Evolutionary conservation across 495 filamentous ascomycete species (phyloP), one percentile per base, ranked within the genome.

Genomic region (Umbilicaria muhlenbergii): DNA sequence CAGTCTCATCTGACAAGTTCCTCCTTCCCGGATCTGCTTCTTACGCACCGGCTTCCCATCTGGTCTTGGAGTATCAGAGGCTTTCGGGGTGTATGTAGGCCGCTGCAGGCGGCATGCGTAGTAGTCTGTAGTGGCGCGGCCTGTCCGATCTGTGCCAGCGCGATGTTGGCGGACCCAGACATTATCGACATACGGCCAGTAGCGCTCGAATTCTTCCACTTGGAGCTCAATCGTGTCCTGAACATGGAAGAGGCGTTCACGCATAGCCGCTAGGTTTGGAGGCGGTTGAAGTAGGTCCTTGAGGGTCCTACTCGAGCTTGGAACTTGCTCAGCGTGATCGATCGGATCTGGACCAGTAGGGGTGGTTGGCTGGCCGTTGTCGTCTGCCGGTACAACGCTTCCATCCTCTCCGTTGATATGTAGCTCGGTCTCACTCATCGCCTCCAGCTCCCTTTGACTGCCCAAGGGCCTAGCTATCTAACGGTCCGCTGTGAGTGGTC

Each of bases 171-270:
- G 66, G 3, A 70, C 65, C 68, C 67, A 73, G 13, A 71, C 66
- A 51, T 73, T 73, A 41, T 71, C 68, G 21, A 73, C 66, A 38
- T 69, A 73, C 3, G 68, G 69, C 68, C 68, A 73, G 47, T 73
- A 71, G 12, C 61, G 67, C 41, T 72, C 67, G 38, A 71, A 70
- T 32, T 72, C 68, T 16, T 64, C 58, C 32, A 65, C 50, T 16
- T 60, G 68, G 44, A 70, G 68, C 51, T 71, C 69, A 38, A 73
- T 71, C 12, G 65, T 64, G 33, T 72, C 67, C 32, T 61, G 66
- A 54, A 69, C 64, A 38, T 72, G 69, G 36, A 71, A 71, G 39
- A 73, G 49, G 2, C 68, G 61, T 40, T 61, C 57, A 32, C 68
- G 60, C 51, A 72, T 69, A 19, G 53, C 54, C 21, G 61, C 56